Evolutionary conservation across 2,329 filamentous ascomycete genomes (phyloP), one percentile per base, ranked within the genome.

Genomic region (Fusarium vanettenii): DNA sequence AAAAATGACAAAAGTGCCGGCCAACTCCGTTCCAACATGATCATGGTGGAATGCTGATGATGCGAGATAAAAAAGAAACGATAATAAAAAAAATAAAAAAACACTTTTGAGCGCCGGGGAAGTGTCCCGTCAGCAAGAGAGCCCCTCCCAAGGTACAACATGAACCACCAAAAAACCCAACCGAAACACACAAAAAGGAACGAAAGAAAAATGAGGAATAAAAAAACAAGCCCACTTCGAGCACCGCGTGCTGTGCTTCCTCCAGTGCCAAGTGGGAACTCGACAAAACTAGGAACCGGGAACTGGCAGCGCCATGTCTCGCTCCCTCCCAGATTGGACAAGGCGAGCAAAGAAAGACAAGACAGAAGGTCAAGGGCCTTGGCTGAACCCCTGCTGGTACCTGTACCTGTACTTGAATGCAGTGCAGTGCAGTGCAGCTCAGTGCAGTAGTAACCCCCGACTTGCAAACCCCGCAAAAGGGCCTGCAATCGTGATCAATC

Each of bases 21-120:
- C 66, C 57, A 77, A 77, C 74, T 76, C 74, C 76, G 66, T 61
- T 69, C 70, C 45, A 55, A 27, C 59, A 61, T 73, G 61, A 39
- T 43, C 31, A 70, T 60, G 48, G 65, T 67, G 56, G 66, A 72
- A 74, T 74, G 72, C 57, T 72, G 63, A 68, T 68, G 60, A 77
- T 76, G 73, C 66, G 64, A 68, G 27, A 62, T 60, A 52, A 50
- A 50, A 29, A 50, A 48, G 43, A 48, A 50, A 50, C 7, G 11
- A 50, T 33, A 14, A 16, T 11, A 20, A 52, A 9, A 55, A 33
- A n/a, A 55, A 20, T 52, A 66, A 75, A 72, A 50, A 27, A 48
- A 48, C 20, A 78, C 76, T 78, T 78, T 78, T 78, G 62, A 76
- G 74, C 76, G 76, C 76, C 76, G 68, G 69, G 72, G 66, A 71